phyloP scores from a whole-genome alignment of 148 eudicot species.

The Chenopodium formosanum region DNA sequence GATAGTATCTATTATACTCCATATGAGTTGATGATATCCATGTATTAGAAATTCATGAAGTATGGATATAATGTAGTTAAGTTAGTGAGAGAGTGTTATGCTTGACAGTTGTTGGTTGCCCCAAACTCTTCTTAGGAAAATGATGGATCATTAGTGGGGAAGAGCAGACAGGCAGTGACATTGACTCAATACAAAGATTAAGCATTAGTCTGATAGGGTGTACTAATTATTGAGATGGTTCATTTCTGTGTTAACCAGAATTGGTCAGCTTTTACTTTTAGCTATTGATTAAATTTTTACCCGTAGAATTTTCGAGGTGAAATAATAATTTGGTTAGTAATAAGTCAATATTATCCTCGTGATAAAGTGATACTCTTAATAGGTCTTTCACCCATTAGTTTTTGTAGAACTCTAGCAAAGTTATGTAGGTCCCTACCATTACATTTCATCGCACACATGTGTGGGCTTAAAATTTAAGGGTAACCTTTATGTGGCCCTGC shows the following conservation, averaged over 20 bases:
- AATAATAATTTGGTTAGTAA: background rate
- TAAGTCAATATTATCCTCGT: slow-evolving; percentile 7
- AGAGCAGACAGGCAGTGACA: slow-evolving; percentile 10
- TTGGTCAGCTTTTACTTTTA: background rate
- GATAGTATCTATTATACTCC: background rate
- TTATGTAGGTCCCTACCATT: background rate
- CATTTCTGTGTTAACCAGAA: background rate
- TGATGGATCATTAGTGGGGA: slow-evolving; percentile 10
- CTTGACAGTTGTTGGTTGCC: slow-evolving; percentile 18
- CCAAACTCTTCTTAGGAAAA: background rate
- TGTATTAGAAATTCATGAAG: background rate
- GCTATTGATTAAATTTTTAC: background rate
- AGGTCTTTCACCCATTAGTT: background rate
- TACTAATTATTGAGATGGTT: background rate
- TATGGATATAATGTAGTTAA: background rate
- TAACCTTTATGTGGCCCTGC: background rate
- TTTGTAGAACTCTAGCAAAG: slow-evolving; percentile 1
- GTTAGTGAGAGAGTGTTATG: background rate
- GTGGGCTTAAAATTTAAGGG: background rate
- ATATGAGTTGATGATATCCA: background rate
- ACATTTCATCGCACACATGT: background rate
- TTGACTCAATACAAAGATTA: slow-evolving; percentile 14
- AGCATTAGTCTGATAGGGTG: background rate
- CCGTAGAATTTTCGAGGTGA: background rate
- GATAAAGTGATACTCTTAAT: background rate